Conservation (phyloP, 805 yeast species). For the Priceomyces haplophilus region DNA sequence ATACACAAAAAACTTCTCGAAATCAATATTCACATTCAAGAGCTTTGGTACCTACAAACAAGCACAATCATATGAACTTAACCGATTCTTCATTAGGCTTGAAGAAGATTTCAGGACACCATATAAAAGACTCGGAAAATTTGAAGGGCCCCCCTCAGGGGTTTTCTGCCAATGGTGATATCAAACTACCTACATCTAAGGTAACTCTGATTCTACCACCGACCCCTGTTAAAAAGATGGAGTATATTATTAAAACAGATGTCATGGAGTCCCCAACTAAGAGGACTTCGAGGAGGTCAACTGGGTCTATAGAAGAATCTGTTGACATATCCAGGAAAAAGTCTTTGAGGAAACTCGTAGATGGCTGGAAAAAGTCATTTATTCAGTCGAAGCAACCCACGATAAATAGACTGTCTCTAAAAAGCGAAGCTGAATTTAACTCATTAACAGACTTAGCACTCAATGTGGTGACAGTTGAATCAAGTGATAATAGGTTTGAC, state of each 20-base stretch:
- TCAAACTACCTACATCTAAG: slow-evolving; percentile 50
- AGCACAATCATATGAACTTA: slow-evolving; percentile 37
- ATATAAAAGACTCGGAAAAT: neutral
- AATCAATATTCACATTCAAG: slow-evolving; percentile 2
- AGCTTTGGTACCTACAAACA: slow-evolving; percentile 13
- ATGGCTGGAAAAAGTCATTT: slow-evolving; percentile 41
- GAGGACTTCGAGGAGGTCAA: slow-evolving; percentile 1
- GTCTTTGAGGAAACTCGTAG: slow-evolving; percentile 37
- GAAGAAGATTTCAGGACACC: slow-evolving; percentile 25
- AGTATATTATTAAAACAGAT: slow-evolving; percentile 22
- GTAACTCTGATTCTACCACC: slow-evolving; percentile 52
- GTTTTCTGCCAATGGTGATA: slow-evolving; percentile 48
- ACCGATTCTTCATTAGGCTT: slow-evolving; percentile 39
- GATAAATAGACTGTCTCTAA: neutral
- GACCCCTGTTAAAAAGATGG: slow-evolving; percentile 67
- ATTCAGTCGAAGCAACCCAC: slow-evolving; percentile 8
- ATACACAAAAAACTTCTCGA: slow-evolving; percentile 9
- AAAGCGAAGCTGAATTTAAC: slow-evolving; percentile 15
- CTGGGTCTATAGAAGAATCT: slow-evolving; percentile 1
- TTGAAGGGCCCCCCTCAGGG: slow-evolving; percentile 23
- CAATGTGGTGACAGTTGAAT: slow-evolving; percentile 9
- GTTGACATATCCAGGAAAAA: slow-evolving; percentile 26
- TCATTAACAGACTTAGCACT: slow-evolving; percentile 17
- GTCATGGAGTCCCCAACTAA: slow-evolving; percentile 11
- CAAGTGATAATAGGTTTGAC: slow-evolving; percentile 47